phyloP scores from a whole-genome alignment of 164 flowering plant genomes.

The Kingdonia uniflora region DNA sequence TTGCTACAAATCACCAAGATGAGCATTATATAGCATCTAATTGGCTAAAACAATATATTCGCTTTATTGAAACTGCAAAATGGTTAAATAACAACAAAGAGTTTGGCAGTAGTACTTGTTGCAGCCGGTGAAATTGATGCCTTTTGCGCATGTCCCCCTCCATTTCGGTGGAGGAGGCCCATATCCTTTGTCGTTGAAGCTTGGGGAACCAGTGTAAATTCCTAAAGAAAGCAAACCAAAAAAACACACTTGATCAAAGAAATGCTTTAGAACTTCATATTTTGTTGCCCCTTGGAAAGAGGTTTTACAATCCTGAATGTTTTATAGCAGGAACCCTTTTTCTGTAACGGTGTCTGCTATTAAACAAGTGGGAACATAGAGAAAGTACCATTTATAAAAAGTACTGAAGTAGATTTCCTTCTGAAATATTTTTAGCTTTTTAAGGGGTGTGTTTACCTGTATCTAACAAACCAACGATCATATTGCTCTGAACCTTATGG shows the following conservation, averaged over 20 bases:
- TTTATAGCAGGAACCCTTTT: too few relatives aligned
- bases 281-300: too few relatives aligned
- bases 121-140: background rate
- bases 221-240: background rate
- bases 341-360: too few relatives aligned
- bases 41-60: background rate
- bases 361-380: too few relatives aligned
- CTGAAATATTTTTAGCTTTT: too few relatives aligned
- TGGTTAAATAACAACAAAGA: background rate
- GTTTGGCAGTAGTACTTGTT: constrained; percentile 5
- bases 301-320: too few relatives aligned
- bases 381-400: too few relatives aligned
- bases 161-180: constrained; percentile 2
- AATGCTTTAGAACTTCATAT: too few relatives aligned
- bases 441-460: constrained; percentile 34
- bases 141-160: background rate
- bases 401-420: too few relatives aligned
- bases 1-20: constrained; percentile 19
- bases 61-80: too few relatives aligned
- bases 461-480: constrained; percentile 42
- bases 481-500: constrained; percentile 14
- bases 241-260: too few relatives aligned
- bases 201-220: background rate
- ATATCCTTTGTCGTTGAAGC: constrained; percentile 3
- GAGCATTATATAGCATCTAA: background rate